Evolutionary conservation across 176 grass and related monocot genomes (phyloP).

Genomic region (Bromus sterilis): DNA sequence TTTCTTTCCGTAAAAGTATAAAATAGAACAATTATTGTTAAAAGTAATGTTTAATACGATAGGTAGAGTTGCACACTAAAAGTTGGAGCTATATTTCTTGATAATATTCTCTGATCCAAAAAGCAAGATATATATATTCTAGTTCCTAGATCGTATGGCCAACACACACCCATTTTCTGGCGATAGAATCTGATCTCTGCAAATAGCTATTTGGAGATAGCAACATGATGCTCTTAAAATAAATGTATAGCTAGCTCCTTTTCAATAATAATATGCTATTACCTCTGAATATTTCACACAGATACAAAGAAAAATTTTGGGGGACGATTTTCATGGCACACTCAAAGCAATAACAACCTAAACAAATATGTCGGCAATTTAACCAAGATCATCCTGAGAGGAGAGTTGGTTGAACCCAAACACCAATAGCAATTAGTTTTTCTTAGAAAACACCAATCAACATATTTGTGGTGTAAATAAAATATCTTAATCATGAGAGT

Average conservation of each 20-base stretch:
- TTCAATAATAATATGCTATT: neutral
- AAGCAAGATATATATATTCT: slow-evolving; percentile 45
- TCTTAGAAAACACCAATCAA: no score
- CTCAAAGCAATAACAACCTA: neutral
- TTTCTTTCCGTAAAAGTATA: neutral
- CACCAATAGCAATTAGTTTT: neutral
- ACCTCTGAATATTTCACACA: neutral
- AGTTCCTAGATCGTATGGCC: slow-evolving; percentile 3
- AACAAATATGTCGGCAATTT: neutral
- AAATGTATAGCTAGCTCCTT: neutral
- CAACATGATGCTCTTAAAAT: neutral
- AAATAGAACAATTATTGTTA: neutral
- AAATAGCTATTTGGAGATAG: slow-evolving; percentile 27
- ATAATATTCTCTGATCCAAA: slow-evolving; percentile 24
- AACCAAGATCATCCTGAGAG: neutral
- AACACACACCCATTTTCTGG: slow-evolving; percentile 2
- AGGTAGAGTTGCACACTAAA: slow-evolving; percentile 10
- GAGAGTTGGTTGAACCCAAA: neutral
- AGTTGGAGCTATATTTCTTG: slow-evolving; percentile 23
- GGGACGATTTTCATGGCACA: neutral
- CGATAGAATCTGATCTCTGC: slow-evolving; percentile 32
- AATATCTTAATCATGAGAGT: neutral
- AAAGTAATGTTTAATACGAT: neutral
- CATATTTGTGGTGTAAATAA: neutral
- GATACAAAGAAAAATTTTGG: neutral